Percentiles rank a stretch among this genome's conserved stretches.
Conservation (phyloP, 2,329 filamentous ascomycete species). For the Sporothrix inflata region DNA sequence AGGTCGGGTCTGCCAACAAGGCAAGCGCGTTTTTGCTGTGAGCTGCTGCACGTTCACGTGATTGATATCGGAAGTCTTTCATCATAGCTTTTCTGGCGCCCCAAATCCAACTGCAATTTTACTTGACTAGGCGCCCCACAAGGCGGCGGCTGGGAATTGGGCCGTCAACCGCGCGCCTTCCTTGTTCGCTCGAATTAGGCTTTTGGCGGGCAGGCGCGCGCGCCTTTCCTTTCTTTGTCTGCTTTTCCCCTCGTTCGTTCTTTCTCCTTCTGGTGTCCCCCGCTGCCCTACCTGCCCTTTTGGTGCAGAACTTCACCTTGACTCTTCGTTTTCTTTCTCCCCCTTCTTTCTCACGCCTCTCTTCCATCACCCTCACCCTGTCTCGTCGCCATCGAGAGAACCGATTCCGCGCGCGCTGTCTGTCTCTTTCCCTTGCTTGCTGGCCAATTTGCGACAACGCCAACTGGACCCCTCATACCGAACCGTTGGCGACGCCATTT, state of each 20-base stretch:
- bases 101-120: constrained; percentile 10
- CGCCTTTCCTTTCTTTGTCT: constrained; percentile 16
- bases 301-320: constrained; percentile 10
- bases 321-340: constrained; percentile 6
- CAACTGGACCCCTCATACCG: constrained; percentile 5
- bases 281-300: constrained; percentile 19
- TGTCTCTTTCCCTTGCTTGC: background rate
- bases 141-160: constrained; percentile 20
- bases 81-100: background rate
- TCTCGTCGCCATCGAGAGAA: background rate
- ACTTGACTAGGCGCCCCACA: constrained; percentile 20
- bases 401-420: background rate
- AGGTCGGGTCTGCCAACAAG: background rate
- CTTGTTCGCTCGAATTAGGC: constrained; percentile 19
- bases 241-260: constrained; percentile 17
- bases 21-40: background rate
- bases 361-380: background rate
- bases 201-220: constrained; percentile 21
- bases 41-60: background rate
- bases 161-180: constrained; percentile 23
- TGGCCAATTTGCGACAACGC: constrained; percentile 5
- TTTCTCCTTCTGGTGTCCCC: constrained; percentile 1
- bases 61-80: background rate
- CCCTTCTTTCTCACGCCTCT: constrained; percentile 13
- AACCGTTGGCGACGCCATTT: background rate